Conservation (phyloP, 495 filamentous ascomycete genomes). For the Podospora conica region DNA sequence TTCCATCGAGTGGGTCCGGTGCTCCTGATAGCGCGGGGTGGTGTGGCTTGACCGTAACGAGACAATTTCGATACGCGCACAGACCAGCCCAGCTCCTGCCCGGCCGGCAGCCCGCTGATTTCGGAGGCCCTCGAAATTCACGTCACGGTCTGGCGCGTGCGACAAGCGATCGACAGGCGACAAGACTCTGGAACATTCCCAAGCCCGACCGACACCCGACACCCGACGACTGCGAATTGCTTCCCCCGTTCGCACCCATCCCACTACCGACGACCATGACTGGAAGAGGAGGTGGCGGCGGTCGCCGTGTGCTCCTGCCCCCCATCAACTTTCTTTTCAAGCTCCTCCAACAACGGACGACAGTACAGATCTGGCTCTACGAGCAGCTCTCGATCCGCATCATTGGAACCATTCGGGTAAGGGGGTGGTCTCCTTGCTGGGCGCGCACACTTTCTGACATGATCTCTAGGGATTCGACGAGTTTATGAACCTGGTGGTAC, state of each 20-base stretch:
- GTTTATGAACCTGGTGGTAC: conserved; percentile 97
- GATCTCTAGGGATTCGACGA: conserved; percentile 60
- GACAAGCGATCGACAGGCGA: neutral
- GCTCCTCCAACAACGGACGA: conserved; percentile 79
- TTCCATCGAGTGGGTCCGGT: neutral
- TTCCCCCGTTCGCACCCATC: neutral
- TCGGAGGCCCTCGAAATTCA: neutral
- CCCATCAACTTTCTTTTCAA: conserved; percentile 98
- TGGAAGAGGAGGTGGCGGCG: conserved; percentile 70
- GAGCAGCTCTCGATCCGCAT: conserved; percentile 91
- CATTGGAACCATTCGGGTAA: conserved; percentile 87
- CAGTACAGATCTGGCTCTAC: conserved; percentile 92
- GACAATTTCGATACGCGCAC: neutral
- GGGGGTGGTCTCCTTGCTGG: conserved; percentile 24
- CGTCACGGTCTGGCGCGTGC: conserved; percentile 1
- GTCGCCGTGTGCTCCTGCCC: conserved; percentile 84
- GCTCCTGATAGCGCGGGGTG: neutral
- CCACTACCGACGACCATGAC: conserved; percentile 54
- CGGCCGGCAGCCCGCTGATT: neutral
- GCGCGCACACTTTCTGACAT: conserved; percentile 2
- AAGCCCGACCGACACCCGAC: neutral
- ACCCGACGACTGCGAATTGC: neutral
- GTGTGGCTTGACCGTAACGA: neutral
- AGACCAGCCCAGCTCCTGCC: neutral
- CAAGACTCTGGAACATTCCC: neutral